phyloP scores from a whole-genome alignment of 2,329 filamentous ascomycete genomes.

The Neopestalotiopsis sp. region DNA sequence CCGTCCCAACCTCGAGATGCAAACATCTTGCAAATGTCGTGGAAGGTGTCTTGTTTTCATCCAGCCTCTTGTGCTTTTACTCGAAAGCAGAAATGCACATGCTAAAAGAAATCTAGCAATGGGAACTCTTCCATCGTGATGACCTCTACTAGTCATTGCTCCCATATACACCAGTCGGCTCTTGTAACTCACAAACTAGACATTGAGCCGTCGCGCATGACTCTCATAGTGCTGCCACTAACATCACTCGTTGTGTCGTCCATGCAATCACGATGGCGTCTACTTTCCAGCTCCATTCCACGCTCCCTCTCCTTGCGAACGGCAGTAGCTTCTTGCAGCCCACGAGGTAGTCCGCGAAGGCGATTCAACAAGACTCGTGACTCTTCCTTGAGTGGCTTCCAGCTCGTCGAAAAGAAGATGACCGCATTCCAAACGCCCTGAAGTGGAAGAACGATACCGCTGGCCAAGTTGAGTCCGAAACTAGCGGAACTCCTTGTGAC shows the following conservation, averaged over 20 bases:
- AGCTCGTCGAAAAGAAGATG: slow-evolving; percentile 75
- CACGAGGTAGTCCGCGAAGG: slow-evolving; percentile 31
- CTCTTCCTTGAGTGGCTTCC: slow-evolving; percentile 44
- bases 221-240: slow-evolving; percentile 27
- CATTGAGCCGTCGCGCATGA: slow-evolving; percentile 29
- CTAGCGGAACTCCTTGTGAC: slow-evolving; percentile 54
- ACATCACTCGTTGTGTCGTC: slow-evolving; percentile 27
- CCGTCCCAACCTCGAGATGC: neutral
- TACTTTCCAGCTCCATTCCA: slow-evolving; percentile 29
- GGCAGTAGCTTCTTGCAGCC: slow-evolving; percentile 30
- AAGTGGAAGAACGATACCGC: slow-evolving; percentile 74
- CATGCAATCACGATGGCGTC: slow-evolving; percentile 5
- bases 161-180: neutral
- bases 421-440: slow-evolving; percentile 83
- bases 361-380: slow-evolving; percentile 23
- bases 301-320: slow-evolving; percentile 31
- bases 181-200: slow-evolving; percentile 18
- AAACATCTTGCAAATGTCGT: neutral
- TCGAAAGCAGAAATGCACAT: neutral
- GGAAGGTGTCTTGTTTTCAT: neutral
- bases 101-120: neutral
- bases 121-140: neutral
- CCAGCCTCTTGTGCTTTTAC: neutral
- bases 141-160: neutral
- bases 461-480: slow-evolving; percentile 71